Evolutionary conservation across 169 alveolate genomes (phyloP).

Genomic region (Cryptosporidium felis): DNA sequence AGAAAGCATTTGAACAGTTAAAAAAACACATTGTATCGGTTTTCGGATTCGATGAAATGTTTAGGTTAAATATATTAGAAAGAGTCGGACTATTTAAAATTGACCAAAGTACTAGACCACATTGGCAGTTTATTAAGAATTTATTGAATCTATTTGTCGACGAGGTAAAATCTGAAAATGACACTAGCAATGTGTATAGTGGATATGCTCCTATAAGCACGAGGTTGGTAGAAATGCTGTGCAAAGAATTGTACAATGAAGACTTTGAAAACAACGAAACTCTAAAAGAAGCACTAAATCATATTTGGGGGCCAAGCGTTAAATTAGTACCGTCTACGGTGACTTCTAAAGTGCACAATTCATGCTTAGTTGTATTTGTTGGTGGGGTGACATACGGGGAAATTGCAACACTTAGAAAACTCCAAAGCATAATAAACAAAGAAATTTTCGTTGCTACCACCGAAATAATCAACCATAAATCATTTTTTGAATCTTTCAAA

Average conservation of each 20-base stretch:
- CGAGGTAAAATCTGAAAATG: conserved; percentile 72
- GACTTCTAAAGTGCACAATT: neutral
- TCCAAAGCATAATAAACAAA: conserved; percentile 16
- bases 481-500: conserved; percentile 51
- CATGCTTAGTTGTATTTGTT: conserved; percentile 72
- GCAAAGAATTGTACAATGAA: neutral
- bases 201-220: conserved; percentile 78
- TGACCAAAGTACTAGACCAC: conserved; percentile 21
- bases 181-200: conserved; percentile 76
- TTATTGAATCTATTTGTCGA: conserved; percentile 71
- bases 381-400: conserved; percentile 81
- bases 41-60: conserved; percentile 74
- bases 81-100: conserved; percentile 74
- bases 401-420: conserved; percentile 74
- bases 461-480: conserved; percentile 39
- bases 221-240: conserved; percentile 29
- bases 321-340: neutral
- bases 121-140: conserved; percentile 46
- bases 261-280: neutral
- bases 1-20: conserved; percentile 49
- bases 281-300: conserved; percentile 19
- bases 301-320: conserved; percentile 71
- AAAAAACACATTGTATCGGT: conserved; percentile 64
- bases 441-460: conserved; percentile 61
- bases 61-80: conserved; percentile 71